Evolutionary conservation across 2,329 filamentous ascomycete species (phyloP).

Genomic region (Myriosclerotinia scirpicola): DNA sequence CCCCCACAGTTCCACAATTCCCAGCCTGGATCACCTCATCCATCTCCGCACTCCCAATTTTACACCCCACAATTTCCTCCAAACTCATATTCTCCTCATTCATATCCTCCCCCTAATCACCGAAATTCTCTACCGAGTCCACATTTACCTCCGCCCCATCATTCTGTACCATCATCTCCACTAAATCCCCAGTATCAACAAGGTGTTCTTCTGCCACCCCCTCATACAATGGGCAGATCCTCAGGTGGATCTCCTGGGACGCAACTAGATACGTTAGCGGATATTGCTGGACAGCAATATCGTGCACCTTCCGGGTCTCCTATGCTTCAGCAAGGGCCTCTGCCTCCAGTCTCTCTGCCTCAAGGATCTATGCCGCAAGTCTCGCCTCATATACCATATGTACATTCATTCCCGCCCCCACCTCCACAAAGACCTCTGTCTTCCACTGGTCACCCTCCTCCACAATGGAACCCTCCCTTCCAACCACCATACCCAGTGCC

Average conservation of each 20-base stretch:
- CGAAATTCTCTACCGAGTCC: constrained; percentile 35
- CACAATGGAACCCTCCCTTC: constrained; percentile 29
- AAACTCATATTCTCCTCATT: constrained; percentile 25
- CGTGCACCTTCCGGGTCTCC: constrained; percentile 36
- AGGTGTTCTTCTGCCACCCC: constrained; percentile 35
- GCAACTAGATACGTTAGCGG: constrained; percentile 38
- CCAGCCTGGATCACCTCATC: constrained; percentile 25
- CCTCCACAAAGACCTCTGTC: constrained; percentile 32
- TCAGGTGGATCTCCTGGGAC: constrained; percentile 31
- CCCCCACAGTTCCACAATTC: constrained; percentile 24
- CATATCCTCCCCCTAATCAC: constrained; percentile 26
- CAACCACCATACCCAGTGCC: constrained; percentile 27
- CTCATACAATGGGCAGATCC: constrained; percentile 29
- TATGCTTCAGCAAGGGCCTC: constrained; percentile 33
- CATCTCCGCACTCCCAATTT: constrained; percentile 21
- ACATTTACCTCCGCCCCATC: constrained; percentile 36
- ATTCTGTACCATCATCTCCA: constrained; percentile 40
- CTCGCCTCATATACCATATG: constrained; percentile 24
- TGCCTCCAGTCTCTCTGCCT: constrained; percentile 20
- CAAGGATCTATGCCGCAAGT: constrained; percentile 14
- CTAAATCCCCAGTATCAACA: constrained; percentile 31
- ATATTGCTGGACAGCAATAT: constrained; percentile 40
- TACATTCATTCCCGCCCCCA: constrained; percentile 31
- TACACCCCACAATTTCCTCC: constrained; percentile 23
- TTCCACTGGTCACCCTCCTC: constrained; percentile 32